phyloP scores from a whole-genome alignment of 148 eudicot genomes.

The Silene uniflora region DNA sequence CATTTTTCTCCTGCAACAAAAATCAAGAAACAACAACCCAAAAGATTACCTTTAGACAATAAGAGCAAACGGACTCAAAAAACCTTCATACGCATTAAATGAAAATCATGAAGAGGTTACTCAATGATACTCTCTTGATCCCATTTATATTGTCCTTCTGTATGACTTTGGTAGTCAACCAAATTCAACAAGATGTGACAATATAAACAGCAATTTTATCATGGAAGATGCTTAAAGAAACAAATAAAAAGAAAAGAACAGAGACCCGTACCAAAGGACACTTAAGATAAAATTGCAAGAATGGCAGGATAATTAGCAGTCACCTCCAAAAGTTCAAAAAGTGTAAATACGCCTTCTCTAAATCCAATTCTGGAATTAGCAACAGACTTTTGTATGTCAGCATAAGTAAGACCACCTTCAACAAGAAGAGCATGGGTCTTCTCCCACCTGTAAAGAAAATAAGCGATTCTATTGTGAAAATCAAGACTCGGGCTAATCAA shows the following conservation, averaged over 20 bases:
- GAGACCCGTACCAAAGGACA: background rate
- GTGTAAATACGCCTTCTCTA: constrained; percentile 78
- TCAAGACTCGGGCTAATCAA: background rate
- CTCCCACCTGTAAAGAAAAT: constrained; percentile 59
- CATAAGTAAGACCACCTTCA: constrained; percentile 86
- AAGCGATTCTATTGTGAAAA: background rate
- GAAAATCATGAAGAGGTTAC: background rate
- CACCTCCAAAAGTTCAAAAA: constrained; percentile 85
- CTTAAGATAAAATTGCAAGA: background rate
- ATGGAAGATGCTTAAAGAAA: background rate
- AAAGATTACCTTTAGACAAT: background rate
- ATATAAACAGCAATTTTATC: background rate
- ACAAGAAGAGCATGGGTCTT: constrained; percentile 86
- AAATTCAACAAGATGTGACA: background rate
- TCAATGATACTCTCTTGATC: background rate
- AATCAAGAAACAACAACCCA: constrained; percentile 13
- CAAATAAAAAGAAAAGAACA: background rate
- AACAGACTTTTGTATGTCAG: constrained; percentile 70
- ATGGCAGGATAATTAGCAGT: constrained; percentile 11
- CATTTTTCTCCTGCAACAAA: constrained; percentile 56
- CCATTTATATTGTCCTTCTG: background rate
- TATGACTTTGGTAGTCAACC: background rate
- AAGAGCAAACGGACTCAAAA: background rate
- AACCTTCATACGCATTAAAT: background rate
- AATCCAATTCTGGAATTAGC: constrained; percentile 66